A percentile compares a stretch with the other conserved stretches of the same genome.
phyloP scores from a whole-genome alignment of 2,329 filamentous ascomycete genomes.

The Aspergillus candidus region DNA sequence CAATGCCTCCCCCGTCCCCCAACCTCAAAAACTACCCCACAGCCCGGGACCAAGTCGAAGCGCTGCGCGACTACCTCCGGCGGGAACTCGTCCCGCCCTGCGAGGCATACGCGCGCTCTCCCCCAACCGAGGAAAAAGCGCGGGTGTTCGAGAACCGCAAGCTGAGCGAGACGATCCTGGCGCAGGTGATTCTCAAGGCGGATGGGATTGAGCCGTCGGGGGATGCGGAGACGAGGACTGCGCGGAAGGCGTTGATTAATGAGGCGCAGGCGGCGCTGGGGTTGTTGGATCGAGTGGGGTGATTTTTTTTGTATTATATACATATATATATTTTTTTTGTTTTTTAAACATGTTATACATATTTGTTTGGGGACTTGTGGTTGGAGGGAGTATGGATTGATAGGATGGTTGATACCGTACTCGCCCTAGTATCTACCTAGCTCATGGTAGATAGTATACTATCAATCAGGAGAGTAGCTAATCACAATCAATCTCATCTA shows the following conservation, averaged over 20 bases:
- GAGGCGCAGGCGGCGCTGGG: conserved; percentile 37
- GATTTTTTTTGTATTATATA: conserved; percentile 6
- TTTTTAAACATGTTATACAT: not conserved
- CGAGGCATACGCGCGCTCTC: conserved; percentile 32
- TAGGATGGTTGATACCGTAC: too few relatives aligned
- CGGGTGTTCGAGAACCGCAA: conserved; percentile 40
- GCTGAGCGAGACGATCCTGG: conserved; percentile 39
- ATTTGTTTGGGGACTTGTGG: too few relatives aligned
- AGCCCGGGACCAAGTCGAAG: conserved; percentile 34
- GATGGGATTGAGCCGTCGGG: conserved; percentile 71
- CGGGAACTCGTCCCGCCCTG: conserved; percentile 34
- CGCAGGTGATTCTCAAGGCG: conserved; percentile 47
- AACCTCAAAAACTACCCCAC: conserved; percentile 29
- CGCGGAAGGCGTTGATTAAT: conserved; percentile 41
- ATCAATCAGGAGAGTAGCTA: too few relatives aligned
- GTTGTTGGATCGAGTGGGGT: conserved; percentile 30
- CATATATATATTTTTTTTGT: not conserved
- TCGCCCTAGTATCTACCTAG: too few relatives aligned
- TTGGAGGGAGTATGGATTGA: too few relatives aligned
- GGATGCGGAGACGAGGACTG: conserved; percentile 49
- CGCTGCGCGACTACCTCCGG: conserved; percentile 33
- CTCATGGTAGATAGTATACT: too few relatives aligned
- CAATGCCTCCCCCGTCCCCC: conserved; percentile 26
- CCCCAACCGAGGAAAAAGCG: conserved; percentile 35
- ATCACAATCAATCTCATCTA: too few relatives aligned